Base-by-base conservation (phyloP, 768 basidiomycete genomes). In the Stropharia rugosoannulata region DNA sequence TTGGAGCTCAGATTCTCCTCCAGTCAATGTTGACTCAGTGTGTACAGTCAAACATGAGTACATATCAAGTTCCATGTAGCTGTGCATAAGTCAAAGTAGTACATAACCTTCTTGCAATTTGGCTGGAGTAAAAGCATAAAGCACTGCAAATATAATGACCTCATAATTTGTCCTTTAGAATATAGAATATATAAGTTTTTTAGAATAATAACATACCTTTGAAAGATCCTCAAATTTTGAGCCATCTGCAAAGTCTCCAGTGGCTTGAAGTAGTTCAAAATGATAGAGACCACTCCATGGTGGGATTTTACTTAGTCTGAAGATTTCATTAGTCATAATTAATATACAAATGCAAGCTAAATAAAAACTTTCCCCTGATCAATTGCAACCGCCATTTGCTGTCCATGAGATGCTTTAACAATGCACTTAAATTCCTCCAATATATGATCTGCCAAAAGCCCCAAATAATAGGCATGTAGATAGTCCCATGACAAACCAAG, bases 41-140 rank as follows among this genome's bases (percentile, higher is more conserved):
- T 75, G 74, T 29, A 72, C 62, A 16, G 73, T 67, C 0, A 76
- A 54, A 0, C 60, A 57, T 1, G 68, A 22, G 54, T 59, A 70
- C 50, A 70, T 66, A 44, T 73, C 67, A 3, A 75, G 56, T 29
- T 68, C 62, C 1, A 72, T 43, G 51, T 73, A 76, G 37, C 61
- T 65, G 1, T 65, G 64, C 9, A 77, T 51, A n/a, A 69, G 59
- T 13, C 58, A 35, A 0, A 77, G 60, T 9, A 75, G 56, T 1
- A 35, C 16, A 55, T 67, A 71, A 1, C 68, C 73, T 10, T 52
- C 48, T 6, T n/a, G n/a, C n/a, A n/a, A n/a, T n/a, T n/a, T n/a
- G n/a, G n/a, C n/a, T n/a, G n/a, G n/a, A n/a, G 43, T 55, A 2
- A 73, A 50, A 1, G 70, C 47, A 51, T 68, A 51, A 29, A 68